phyloP scores from a whole-genome alignment of 257 asterid species.

The Pogostemon cablin region DNA sequence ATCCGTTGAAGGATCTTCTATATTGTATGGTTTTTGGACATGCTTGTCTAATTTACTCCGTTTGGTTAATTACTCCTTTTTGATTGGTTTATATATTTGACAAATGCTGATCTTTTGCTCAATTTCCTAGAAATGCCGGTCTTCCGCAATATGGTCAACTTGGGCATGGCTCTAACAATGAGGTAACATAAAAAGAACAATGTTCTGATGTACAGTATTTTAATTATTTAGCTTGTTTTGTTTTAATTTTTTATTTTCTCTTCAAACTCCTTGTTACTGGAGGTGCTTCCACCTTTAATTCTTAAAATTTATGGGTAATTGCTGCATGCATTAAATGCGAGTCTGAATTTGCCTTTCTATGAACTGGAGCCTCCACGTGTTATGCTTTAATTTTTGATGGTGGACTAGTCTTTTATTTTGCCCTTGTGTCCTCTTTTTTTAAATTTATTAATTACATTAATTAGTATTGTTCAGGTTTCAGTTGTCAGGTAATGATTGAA shows the following conservation, averaged over 20 bases:
- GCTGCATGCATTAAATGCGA: neutral
- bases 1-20: conserved; percentile 84
- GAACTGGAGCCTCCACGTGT: conserved; percentile 8
- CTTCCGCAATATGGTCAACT: conserved; percentile 98
- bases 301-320: neutral
- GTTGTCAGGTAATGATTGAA: neutral
- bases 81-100: conserved; percentile 25
- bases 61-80: neutral
- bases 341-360: neutral
- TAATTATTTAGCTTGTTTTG: neutral
- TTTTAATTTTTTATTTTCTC: neutral
- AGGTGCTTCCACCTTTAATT: conserved; percentile 1
- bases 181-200: conserved; percentile 51
- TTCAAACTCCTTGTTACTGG: neutral
- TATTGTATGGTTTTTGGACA: conserved; percentile 69
- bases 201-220: neutral
- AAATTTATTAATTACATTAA: neutral
- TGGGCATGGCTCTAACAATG: conserved; percentile 94
- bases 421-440: too few relatives aligned
- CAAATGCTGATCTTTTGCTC: conserved; percentile 36
- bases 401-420: neutral
- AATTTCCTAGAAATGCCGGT: conserved; percentile 81
- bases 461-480: conserved; percentile 1
- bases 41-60: conserved; percentile 22
- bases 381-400: conserved; percentile 19